A percentile compares a stretch with the other conserved stretches of the same genome.
These are phyloP conservation scores for Calonectria pseudoreteaudii DNA, from an alignment of 2,329 filamentous ascomycete genomes.

Conservation along the genomic window DNA sequence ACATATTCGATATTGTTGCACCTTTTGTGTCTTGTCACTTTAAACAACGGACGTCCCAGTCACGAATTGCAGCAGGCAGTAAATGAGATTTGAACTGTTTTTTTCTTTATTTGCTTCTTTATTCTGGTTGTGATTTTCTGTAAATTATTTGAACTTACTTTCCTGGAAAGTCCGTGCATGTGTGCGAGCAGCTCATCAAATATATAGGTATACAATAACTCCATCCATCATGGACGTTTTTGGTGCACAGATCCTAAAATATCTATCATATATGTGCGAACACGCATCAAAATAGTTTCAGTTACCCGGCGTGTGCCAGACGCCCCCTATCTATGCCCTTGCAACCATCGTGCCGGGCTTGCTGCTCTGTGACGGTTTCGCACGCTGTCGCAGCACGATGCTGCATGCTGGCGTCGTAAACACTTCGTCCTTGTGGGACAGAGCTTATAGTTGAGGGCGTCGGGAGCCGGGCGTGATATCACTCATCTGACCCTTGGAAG, in stretches of 20 bases:
- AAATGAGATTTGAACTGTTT: not conserved
- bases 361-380: not conserved
- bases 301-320: not conserved
- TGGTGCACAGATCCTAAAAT: not conserved
- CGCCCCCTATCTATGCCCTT: not conserved
- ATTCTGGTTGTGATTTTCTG: not conserved
- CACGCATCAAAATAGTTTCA: not conserved
- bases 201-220: not conserved
- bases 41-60: not conserved
- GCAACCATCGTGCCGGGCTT: not conserved
- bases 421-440: not conserved
- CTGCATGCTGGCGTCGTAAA: not conserved
- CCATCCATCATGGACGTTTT: not conserved
- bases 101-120: too few species aligned
- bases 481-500: not conserved
- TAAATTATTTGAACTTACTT: not conserved
- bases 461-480: not conserved
- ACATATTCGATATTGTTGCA: not conserved
- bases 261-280: not conserved
- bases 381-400: not conserved
- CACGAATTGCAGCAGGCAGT: not conserved
- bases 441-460: not conserved
- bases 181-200: conserved; percentile 1
- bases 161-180: not conserved
- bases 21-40: not conserved